Evolutionary conservation across 257 asterid genomes (phyloP).

Genomic region (Lantana camara): DNA sequence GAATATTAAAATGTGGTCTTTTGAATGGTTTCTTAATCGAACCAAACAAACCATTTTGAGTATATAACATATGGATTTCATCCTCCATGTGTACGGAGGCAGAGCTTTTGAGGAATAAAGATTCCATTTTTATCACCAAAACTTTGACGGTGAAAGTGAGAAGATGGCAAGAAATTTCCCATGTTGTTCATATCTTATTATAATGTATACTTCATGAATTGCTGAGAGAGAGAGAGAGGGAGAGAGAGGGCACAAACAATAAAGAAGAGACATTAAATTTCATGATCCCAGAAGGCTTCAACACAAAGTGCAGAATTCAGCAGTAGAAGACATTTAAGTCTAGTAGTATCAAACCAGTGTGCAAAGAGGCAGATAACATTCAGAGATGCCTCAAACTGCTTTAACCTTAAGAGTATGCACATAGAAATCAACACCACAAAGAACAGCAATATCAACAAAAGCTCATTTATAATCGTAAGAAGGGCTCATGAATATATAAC

Average conservation of each 20-base stretch:
- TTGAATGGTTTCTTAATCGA: not conserved
- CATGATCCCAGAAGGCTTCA: not conserved
- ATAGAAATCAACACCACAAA: not conserved
- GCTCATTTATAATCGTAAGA: constrained; percentile 18
- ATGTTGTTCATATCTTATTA: not conserved
- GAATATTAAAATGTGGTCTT: not conserved
- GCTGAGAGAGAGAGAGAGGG: too few relatives aligned
- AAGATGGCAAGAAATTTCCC: constrained; percentile 1
- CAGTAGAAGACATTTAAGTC: not conserved
- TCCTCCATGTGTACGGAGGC: constrained; percentile 34
- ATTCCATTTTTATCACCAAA: constrained; percentile 2
- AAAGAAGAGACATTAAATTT: not conserved
- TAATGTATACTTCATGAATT: too few relatives aligned
- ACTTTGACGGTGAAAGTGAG: constrained; percentile 1
- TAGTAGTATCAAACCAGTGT: not conserved
- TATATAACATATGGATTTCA: not conserved
- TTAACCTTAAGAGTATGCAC: constrained; percentile 14
- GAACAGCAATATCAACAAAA: constrained; percentile 1
- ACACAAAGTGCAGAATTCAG: not conserved
- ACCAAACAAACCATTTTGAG: constrained; percentile 4
- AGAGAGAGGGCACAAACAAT: too few relatives aligned
- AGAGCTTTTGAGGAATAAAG: constrained; percentile 19
- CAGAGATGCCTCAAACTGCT: not conserved
- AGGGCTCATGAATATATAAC: constrained; percentile 26
- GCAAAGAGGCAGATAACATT: not conserved